A percentile compares a stretch with the other conserved stretches of the same genome.
Conservation (phyloP, 1,284 basidiomycete species). For the Fereydounia khargensis region DNA sequence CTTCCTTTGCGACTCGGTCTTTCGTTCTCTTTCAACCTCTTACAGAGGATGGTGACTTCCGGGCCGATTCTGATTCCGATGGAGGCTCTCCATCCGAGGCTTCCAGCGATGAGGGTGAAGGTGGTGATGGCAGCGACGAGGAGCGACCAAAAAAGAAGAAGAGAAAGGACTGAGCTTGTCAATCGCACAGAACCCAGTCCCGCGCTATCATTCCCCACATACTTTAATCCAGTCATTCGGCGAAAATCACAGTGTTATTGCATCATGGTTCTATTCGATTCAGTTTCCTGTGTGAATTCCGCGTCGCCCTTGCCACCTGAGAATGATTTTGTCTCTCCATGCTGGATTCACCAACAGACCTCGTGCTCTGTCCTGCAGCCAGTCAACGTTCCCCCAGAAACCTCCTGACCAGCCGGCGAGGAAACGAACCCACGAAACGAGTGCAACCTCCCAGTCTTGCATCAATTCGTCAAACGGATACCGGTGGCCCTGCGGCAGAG, state of each 20-base stretch:
- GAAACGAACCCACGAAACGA: constrained; percentile 34
- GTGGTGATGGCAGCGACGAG: constrained; percentile 21
- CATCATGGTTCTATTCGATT: too few relatives aligned
- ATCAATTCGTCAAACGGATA: constrained; percentile 15
- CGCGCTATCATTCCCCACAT: too few relatives aligned
- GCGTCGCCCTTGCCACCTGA: constrained; percentile 1
- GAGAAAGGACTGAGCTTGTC: constrained; percentile 29
- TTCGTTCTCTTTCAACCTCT: too few relatives aligned
- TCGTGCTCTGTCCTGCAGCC: constrained; percentile 17
- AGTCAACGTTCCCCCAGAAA: constrained; percentile 34
- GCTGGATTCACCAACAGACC: constrained; percentile 10
- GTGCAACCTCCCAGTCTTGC: constrained; percentile 25
- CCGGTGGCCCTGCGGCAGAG: constrained; percentile 1
- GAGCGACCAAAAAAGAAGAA: constrained; percentile 49
- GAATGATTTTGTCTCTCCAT: constrained; percentile 7
- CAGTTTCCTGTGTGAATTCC: background rate
- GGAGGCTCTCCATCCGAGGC: constrained; percentile 59
- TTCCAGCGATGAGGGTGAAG: constrained; percentile 61
- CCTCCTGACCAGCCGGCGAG: constrained; percentile 35
- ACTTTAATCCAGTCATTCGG: background rate
- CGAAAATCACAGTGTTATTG: background rate
- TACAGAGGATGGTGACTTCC: constrained; percentile 86
- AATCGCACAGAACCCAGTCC: too few relatives aligned
- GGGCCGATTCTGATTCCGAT: constrained; percentile 61
- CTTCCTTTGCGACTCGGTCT: constrained; percentile 3